Evolutionary conservation across 164 flowering plant genomes (phyloP), one percentile per base, ranked within the genome.

Genomic region (Malania oleifera): DNA sequence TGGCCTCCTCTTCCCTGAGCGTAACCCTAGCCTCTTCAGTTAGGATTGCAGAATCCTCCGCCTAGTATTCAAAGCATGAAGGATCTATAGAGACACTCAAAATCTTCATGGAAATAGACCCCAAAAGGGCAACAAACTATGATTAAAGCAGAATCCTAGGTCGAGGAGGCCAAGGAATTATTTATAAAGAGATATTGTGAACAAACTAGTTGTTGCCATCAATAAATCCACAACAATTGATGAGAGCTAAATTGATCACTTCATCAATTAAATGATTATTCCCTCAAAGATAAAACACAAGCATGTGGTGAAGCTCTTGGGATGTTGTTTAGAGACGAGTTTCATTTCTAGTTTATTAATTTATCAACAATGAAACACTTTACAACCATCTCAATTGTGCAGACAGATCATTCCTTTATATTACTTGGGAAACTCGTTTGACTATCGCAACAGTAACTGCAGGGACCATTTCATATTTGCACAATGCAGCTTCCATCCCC

Each of bases 261-360:
- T 81, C 62, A 70, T 75, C n/a, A 82, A 75, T 38, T 78, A 81
- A 45, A 73, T 81, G 12, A 62, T 74, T 1, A 66, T 82, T 10
- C 73, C 77, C 27, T 71, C 73, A 28, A 82, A 75, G 62, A 70
- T 75, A 60, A 77, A 80, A 46, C 87, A 80, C 52, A 63, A 73
- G 12, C 72, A 78, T 40, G 77, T 75, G 2, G 85, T 76, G 1
- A 77, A 70, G 40, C 68, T 79, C 8, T 31, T 78, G 27, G 78
- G 83, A 4, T 75, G 78, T 25, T 76, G 81, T 34, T 62, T 76
- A 17, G 84, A 77, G 65, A 71, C 77, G 9, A 73, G 79, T 77
- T 3, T 79, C 80, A 0, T 39, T 73, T 29, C 59, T 82, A 19
- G 84, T 79, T 15, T 77, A 77, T 18, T 84, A 82, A 50, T 77